Evolutionary conservation across 176 grass and related monocot species (phyloP), one percentile per base, ranked within the genome.

Genomic region (Avena insularis): DNA sequence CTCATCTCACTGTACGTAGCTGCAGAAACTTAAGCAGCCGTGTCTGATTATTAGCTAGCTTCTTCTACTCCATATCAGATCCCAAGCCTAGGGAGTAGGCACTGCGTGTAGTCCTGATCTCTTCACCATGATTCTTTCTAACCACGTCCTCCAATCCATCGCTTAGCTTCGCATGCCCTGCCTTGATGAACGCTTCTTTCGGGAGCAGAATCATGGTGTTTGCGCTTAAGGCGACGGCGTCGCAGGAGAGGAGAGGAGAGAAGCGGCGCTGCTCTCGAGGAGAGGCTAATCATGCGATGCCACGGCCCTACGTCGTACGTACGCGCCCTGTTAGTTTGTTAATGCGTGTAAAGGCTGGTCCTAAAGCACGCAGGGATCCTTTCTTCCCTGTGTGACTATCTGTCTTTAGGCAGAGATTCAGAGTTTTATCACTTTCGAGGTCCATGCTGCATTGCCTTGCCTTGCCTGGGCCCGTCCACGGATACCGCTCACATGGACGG

Each of bases 201-300:
- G 71, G 86, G 77, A 54, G 40, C 86, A 88, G 77, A 76, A 91
- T 91, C 77, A 91, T 88, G 77, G 82, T 56, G 84, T 77, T 82
- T 1, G 76, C 51, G 86, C 27, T 47, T 36, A 75, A 33, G 31
- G 46, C 46, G 46, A 48, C 74, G 74, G 33, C 63, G 62, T 46
- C 21, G 71, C 21, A 0, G 46, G 46, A 15, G 70, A 20, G 0
- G 45, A 35, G 69, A 19, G 9, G 21, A 70, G 65, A 27, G 33
- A 25, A 40, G 56, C 31, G 79, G 62, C 75, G 85, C 81, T 60
- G 85, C 85, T 88, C 57, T 54, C 81, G 61, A 88, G 85, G 75
- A 54, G 38, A 47, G 45, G 48, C 16, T 56, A 88, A 87, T 87
- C 84, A 87, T 91, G 59, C 14, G 59, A 51, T 50, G 76, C 67